Evolutionary conservation across 1,284 basidiomycete species (phyloP).

Genomic region (Ceratobasidium sp.): DNA sequence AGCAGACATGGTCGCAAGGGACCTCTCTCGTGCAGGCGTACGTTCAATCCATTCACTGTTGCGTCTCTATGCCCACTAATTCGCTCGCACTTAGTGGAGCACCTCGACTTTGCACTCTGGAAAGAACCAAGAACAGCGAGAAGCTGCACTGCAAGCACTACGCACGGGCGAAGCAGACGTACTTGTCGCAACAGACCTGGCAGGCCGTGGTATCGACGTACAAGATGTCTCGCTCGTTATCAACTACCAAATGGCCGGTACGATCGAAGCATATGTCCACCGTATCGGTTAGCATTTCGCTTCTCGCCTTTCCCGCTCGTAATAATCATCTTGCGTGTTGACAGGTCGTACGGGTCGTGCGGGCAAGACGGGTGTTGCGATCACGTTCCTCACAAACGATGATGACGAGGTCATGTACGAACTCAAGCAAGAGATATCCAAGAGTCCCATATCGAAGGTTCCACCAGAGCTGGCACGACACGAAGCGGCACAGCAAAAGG

Average conservation of each 20-base stretch:
- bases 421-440: conserved; percentile 91
- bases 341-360: conserved; percentile 95
- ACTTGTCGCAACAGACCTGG: conserved; percentile 96
- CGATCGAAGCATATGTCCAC: conserved; percentile 97
- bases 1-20: conserved; percentile 95
- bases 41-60: conserved; percentile 50
- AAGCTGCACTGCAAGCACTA: conserved; percentile 87
- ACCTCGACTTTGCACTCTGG: conserved; percentile 94
- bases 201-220: conserved; percentile 98
- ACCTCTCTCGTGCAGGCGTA: conserved; percentile 85
- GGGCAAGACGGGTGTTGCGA: conserved; percentile 90
- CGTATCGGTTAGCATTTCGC: conserved; percentile 78
- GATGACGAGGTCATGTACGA: conserved; percentile 99
- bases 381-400: conserved; percentile 95
- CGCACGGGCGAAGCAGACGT: conserved; percentile 86
- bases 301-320: conserved; percentile 1
- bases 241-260: conserved; percentile 97
- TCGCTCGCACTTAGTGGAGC: conserved; percentile 69
- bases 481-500: conserved; percentile 87
- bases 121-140: conserved; percentile 96
- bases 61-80: conserved; percentile 17
- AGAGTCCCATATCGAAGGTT: conserved; percentile 92
- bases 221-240: conserved; percentile 95
- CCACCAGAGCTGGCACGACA: conserved; percentile 87
- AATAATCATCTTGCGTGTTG: conserved; percentile 34